Base-by-base conservation (phyloP, 805 yeast genomes). In the Metschnikowia koreensis region DNA sequence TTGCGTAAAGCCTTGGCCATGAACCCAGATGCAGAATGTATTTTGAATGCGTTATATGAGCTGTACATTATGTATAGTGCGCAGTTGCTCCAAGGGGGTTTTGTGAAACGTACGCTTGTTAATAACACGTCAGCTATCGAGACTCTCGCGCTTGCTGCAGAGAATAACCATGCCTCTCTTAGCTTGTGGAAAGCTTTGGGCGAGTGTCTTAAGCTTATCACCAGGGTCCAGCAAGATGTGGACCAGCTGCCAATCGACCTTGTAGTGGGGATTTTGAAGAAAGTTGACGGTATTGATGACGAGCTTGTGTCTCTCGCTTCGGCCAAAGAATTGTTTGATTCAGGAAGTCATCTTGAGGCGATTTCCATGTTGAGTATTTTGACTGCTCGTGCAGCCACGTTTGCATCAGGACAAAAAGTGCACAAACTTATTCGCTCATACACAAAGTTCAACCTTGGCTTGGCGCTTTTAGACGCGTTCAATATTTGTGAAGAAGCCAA, bases 111-210 rank as follows among this genome's bases (percentile, higher is more conserved):
- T 55, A 86, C 94, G 0, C 67, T 80, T 7, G 75, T 74, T 7
- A 63, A 71, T 44, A 82, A 82, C 10, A 47, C 66, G 2, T 67
- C 70, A 7, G 80, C 86, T 0, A 66, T 87, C 5, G 74, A 71
- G 1, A 68, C 75, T 15, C 66, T 81, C 5, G 51, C 60, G 2
- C 60, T 58, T 12, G 76, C 83, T 0, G 68, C 77, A 22, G 54
- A 61, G 1, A 59, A 66, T 12, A 70, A 76, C 51, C 42, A 53
- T 2, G 42, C 62, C 2, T 76, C 87, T 0, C 81, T 77, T 40
- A 78, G 76, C 46, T 62, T 87, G 40, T 91, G 97, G 97, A 79
- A 82, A 54, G 68, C 79, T 0, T 68, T 87, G 15, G 79, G 83
- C 17, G 87, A 83, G 51, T 74, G 86, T 12, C 64, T 88, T 43